These are phyloP conservation scores for Verticillium nonalfalfae DNA, from an alignment of 2,329 filamentous ascomycete genomes.

Conservation along the genomic window DNA sequence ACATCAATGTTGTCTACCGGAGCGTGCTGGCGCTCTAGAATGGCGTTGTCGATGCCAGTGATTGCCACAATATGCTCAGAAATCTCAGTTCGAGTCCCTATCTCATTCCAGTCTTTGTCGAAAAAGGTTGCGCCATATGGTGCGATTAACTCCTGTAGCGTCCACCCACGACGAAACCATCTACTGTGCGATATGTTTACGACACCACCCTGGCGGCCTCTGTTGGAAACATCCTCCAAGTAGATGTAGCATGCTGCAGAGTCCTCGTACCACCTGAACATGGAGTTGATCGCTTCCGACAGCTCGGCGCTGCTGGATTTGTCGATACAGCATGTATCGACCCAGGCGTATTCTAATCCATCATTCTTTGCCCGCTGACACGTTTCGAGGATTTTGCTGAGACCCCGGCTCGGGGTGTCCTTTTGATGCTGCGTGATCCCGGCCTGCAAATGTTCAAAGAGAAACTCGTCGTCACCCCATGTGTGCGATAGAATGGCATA, in stretches of 20 bases:
- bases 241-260: conserved; percentile 12
- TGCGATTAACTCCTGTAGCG: conserved; percentile 16
- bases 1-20: no score
- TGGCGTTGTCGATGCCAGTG: background rate
- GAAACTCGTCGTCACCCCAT: conserved; percentile 20
- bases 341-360: conserved; percentile 8
- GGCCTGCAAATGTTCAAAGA: conserved; percentile 12
- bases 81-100: background rate
- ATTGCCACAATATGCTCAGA: background rate
- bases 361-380: conserved; percentile 10
- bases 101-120: conserved; percentile 13
- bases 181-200: background rate
- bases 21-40: background rate
- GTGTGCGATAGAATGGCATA: conserved; percentile 25
- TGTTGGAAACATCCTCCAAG: conserved; percentile 5
- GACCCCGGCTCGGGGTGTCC: conserved; percentile 3
- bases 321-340: conserved; percentile 12
- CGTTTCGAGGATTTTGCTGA: conserved; percentile 3
- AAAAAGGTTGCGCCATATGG: conserved; percentile 16
- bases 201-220: background rate
- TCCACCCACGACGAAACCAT: conserved; percentile 12
- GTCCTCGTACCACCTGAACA: conserved; percentile 12
- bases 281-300: conserved; percentile 14
- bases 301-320: conserved; percentile 9
- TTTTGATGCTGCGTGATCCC: background rate